Base-by-base conservation (phyloP, 805 yeast genomes). In the Barnettozyma pratensis region DNA sequence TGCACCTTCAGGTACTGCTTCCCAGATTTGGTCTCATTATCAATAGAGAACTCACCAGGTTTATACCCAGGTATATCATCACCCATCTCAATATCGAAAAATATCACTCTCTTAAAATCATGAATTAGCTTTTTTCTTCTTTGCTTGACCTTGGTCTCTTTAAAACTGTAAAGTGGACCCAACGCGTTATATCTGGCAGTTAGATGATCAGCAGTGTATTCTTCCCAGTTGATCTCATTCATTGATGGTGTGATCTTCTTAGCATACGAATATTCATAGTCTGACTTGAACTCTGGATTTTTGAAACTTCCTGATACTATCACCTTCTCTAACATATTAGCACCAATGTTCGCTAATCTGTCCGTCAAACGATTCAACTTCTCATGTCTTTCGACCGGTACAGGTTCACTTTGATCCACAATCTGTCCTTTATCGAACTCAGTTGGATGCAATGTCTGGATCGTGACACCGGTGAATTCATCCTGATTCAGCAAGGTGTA, bases 381-480 rank as follows among this genome's bases (percentile, higher is more conserved):
- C 32, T 81, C 87, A 8, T 62, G 54, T 4, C 61, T 61, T 0
- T 45, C 46, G 1, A 87, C 70, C 0, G 60, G 55, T 0, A 79
- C 56, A 28, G 71, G 70, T 2, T 59, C 60, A 1, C 86, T 73
- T 53, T 85, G 95, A 14, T 72, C 64, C 3, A 94, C 62, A 0
- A 92, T 76, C 2, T 73, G 70, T 1, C 99, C 99, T 34, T 70
- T 72, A 57, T 94, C 99, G 59, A 94, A 94, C 61, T 81, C 76
- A 1, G 85, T 75, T 0, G 97, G 97, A 60, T 94, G 96, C 27
- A 94, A 66, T 0, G 96, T 87, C 63, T 94, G 99, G 0, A 94
- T 77, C 0, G 97, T 79, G 14, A 89, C 96, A 0, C 98, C 99
- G 0, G 97, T 85, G 14, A 42, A 50, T 0, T 53, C 35, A 54